phyloP scores from a whole-genome alignment of 2,329 filamentous ascomycete genomes.

The Zymoseptoria pseudotritici region DNA sequence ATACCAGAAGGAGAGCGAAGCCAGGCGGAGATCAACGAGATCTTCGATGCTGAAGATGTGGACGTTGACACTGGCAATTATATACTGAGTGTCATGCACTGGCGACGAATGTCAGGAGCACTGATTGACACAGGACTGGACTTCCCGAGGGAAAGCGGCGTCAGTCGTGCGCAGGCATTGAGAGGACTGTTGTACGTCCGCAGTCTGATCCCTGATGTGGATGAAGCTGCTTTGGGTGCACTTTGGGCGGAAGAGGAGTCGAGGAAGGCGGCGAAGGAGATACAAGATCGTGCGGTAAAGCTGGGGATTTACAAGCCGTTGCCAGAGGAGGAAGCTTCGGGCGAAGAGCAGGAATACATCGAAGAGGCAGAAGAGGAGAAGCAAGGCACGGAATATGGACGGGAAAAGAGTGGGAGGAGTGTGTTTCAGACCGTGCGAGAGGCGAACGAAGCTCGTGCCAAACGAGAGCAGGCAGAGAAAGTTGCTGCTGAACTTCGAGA shows the following conservation, averaged over 20 bases:
- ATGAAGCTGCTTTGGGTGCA: slow-evolving; percentile 28
- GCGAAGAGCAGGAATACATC: slow-evolving; percentile 9
- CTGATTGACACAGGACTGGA: slow-evolving; percentile 30
- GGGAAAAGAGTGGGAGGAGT: slow-evolving; percentile 23
- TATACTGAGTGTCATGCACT: slow-evolving; percentile 31
- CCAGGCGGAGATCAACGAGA: slow-evolving; percentile 21
- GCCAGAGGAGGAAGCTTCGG: slow-evolving; percentile 4
- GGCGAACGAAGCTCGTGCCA: slow-evolving; percentile 25
- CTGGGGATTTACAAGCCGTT: slow-evolving; percentile 29
- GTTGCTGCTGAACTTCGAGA: slow-evolving; percentile 13
- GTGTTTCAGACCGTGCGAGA: slow-evolving; percentile 21
- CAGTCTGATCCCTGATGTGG: slow-evolving; percentile 24
- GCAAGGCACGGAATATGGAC: slow-evolving; percentile 21
- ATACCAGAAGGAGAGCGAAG: slow-evolving; percentile 25
- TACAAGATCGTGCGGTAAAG: slow-evolving; percentile 26
- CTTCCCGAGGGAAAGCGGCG: slow-evolving; percentile 22
- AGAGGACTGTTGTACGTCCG: slow-evolving; percentile 29
- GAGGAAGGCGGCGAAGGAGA: slow-evolving; percentile 21
- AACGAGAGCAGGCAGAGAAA: slow-evolving; percentile 21
- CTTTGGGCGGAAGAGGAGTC: slow-evolving; percentile 31
- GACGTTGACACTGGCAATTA: slow-evolving; percentile 30
- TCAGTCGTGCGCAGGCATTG: slow-evolving; percentile 23
- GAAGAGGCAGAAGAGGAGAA: slow-evolving; percentile 17
- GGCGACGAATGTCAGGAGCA: slow-evolving; percentile 30
- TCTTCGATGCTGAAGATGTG: slow-evolving; percentile 26